Base-by-base conservation (phyloP, 202 grass and related monocot species). In the Cymbopogon flexuosus region DNA sequence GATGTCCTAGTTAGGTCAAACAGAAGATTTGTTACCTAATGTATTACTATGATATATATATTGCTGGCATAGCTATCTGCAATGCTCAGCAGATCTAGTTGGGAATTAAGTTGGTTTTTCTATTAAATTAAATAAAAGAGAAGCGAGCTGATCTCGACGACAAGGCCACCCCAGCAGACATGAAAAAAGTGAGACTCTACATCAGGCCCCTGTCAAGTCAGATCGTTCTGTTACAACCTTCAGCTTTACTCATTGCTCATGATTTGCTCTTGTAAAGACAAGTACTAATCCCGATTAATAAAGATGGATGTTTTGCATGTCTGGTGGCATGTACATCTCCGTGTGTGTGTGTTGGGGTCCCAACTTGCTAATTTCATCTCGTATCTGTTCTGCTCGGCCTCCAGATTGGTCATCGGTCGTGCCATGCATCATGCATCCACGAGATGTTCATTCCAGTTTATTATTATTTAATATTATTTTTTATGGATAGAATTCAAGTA, bases 221-320 rank as follows among this genome's bases (percentile, higher is more conserved):
- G 65, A 82, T 71, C 64, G 65, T 72, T n/a, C 5, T 37, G 78
- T 59, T 57, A 10, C 79, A 77, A 42, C 24, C 85, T 87, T 87
- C 43, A 72, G 19, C n/a, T 45, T 65, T 45, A 78, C 79, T 87
- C 79, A 47, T 74, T 21, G 46, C 4, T 5, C 59, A 77, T 77
- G 73, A 72, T 78, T 68, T 41, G 27, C 4, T 51, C 62, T 19
- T 42, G 42, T 34, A 47, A 62, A 41, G 16, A 58, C 9, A 45
- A 56, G 47, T 18, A 68, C 46, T 35, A 10, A 56, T 73, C 45
- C 9, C 18, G 70, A 73, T 54, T 73, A 54, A 9, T 19, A 19
- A 54, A 52, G 10, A 45, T 15, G 12, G 21, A 72, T 72, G 30
- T 47, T 27, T 27, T 42, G 64, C 27, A 45, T 65, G 65, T 87